Conservation (phyloP, 306 rosid species). For the Canavalia ensiformis region DNA sequence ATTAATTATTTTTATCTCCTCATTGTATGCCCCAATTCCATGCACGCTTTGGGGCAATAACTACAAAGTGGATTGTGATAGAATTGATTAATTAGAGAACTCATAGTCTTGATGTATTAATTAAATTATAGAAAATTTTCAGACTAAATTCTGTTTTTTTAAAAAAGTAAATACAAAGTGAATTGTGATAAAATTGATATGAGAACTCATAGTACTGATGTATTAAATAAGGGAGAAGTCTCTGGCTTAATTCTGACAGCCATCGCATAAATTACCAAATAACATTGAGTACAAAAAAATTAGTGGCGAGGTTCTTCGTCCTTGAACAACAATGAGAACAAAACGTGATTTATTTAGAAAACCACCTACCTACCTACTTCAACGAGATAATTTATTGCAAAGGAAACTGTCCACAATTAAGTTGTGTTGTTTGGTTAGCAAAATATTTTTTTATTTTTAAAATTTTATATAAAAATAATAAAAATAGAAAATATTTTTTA, state of each 20-base stretch:
- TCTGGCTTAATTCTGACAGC: background rate
- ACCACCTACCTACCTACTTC: background rate
- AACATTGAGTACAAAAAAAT: too few species aligned
- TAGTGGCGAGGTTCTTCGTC: background rate
- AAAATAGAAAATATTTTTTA: too few species aligned
- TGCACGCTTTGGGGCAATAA: background rate
- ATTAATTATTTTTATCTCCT: background rate
- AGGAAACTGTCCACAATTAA: constrained; percentile 19
- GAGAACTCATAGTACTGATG: background rate
- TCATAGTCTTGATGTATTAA: background rate
- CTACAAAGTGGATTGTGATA: background rate
- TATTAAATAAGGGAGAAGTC: background rate
- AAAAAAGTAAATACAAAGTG: background rate
- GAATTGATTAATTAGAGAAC: constrained; percentile 20
- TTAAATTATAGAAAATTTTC: background rate
- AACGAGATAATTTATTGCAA: background rate
- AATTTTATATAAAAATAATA: too few species aligned
- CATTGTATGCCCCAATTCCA: background rate
- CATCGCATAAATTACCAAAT: background rate
- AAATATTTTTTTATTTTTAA: too few species aligned
- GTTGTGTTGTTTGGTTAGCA: too few species aligned
- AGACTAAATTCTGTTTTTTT: background rate
- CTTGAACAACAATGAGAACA: background rate
- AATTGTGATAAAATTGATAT: constrained; percentile 29
- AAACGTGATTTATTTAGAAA: background rate